Evolutionary conservation across 768 basidiomycete genomes (phyloP).

Genomic region (Asterophora lycoperdoides): DNA sequence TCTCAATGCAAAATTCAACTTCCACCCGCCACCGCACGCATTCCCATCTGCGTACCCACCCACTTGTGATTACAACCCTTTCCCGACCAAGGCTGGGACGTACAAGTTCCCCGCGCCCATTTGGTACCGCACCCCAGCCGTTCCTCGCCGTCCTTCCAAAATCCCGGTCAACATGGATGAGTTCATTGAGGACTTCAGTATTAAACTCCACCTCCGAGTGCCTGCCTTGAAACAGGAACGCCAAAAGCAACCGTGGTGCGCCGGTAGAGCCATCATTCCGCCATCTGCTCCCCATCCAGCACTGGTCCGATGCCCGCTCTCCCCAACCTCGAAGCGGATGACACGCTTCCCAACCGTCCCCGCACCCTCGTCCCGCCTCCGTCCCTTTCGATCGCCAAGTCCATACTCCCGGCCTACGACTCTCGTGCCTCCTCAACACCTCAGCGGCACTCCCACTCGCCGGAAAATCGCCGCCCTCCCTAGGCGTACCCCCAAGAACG

Average conservation of each 20-base stretch:
- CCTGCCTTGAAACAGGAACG: background rate
- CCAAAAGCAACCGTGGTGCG: slow-evolving; percentile 16
- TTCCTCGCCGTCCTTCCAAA: background rate
- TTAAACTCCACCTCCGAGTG: slow-evolving; percentile 22
- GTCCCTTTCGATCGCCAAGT: slow-evolving; percentile 5
- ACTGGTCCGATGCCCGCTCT: slow-evolving; percentile 11
- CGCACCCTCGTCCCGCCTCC: slow-evolving; percentile 4
- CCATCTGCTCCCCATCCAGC: slow-evolving; percentile 26
- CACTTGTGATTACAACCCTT: slow-evolving; percentile 4
- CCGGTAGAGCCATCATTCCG: slow-evolving; percentile 20
- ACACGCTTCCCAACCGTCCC: background rate
- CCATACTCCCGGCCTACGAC: slow-evolving; percentile 2
- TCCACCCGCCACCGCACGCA: slow-evolving; percentile 18
- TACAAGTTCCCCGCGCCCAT: slow-evolving; percentile 25
- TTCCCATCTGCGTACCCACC: slow-evolving; percentile 22
- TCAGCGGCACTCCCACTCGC: background rate
- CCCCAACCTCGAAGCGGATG: background rate
- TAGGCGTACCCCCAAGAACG: slow-evolving; percentile 20
- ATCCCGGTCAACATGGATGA: slow-evolving; percentile 23
- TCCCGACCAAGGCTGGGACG: slow-evolving; percentile 6
- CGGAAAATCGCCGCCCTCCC: slow-evolving; percentile 24
- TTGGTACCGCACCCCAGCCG: slow-evolving; percentile 29
- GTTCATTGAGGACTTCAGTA: slow-evolving; percentile 16
- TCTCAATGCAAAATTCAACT: background rate
- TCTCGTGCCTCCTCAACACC: background rate